These are phyloP conservation scores for Aspergillus cavernicola DNA, from an alignment of 495 filamentous ascomycete species.

Conservation along the genomic window DNA sequence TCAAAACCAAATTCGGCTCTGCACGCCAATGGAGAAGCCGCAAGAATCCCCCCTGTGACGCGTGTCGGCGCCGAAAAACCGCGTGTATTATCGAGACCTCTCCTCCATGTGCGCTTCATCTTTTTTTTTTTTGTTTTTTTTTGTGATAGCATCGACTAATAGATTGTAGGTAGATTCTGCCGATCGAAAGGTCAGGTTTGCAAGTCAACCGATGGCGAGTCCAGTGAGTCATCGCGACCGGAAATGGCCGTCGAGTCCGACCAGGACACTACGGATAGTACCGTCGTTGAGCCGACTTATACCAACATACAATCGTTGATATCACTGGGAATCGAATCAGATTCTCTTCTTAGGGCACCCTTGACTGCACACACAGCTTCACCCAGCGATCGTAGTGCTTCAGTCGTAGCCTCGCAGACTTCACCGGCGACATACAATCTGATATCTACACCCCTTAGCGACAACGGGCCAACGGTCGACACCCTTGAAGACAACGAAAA, in stretches of 20 bases:
- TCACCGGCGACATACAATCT: neutral
- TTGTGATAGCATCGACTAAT: neutral
- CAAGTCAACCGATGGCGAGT: neutral
- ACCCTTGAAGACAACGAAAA: conserved; percentile 6
- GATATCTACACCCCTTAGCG: neutral
- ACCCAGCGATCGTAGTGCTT: neutral
- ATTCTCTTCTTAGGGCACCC: neutral
- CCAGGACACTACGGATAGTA: neutral
- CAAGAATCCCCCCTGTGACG: conserved; percentile 8
- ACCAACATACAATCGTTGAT: neutral
- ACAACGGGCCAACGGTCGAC: neutral
- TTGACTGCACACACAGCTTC: neutral
- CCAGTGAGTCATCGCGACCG: neutral
- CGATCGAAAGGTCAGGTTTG: neutral
- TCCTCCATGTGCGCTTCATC: neutral
- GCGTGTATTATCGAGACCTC: conserved; percentile 3
- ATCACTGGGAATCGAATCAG: neutral
- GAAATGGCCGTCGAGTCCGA: neutral
- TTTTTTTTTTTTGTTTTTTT: neutral
- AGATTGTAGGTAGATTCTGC: conserved; percentile 2
- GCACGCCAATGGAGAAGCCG: conserved; percentile 8
- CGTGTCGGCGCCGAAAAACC: conserved; percentile 6
- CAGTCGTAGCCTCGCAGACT: neutral
- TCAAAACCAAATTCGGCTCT: conserved; percentile 5
- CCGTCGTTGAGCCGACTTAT: neutral